These are phyloP conservation scores for Aspergillus sp. DNA, from an alignment of 2,329 filamentous ascomycete genomes.

Conservation along the genomic window DNA sequence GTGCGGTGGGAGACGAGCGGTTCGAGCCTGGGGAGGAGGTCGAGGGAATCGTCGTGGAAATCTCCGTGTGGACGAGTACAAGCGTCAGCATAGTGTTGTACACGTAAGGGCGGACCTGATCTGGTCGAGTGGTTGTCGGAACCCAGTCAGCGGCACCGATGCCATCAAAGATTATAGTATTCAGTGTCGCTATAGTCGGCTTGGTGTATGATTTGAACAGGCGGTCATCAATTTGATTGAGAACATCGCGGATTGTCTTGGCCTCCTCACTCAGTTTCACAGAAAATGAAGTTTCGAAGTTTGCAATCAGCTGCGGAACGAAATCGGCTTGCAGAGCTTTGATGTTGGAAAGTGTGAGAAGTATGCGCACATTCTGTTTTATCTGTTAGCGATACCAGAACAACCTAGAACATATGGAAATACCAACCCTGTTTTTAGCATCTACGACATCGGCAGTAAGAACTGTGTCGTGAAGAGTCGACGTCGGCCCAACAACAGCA, in stretches of 20 bases:
- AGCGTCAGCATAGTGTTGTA: constrained; percentile 81
- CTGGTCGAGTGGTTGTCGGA: constrained; percentile 56
- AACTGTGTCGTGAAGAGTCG: constrained; percentile 30
- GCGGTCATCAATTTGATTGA: constrained; percentile 82
- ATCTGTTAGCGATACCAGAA: constrained; percentile 8
- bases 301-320: constrained; percentile 80
- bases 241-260: constrained; percentile 84
- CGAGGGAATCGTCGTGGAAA: constrained; percentile 66
- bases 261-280: constrained; percentile 92
- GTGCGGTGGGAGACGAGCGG: constrained; percentile 64
- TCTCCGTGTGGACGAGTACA: constrained; percentile 87
- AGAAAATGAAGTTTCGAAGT: constrained; percentile 91
- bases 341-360: constrained; percentile 89
- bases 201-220: constrained; percentile 91
- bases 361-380: constrained; percentile 77
- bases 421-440: constrained; percentile 48
- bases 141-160: constrained; percentile 69
- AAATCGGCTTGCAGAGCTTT: constrained; percentile 75
- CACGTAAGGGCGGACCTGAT: constrained; percentile 79
- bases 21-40: constrained; percentile 71
- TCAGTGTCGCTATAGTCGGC: constrained; percentile 65
- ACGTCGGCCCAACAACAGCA: constrained; percentile 36
- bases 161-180: constrained; percentile 66
- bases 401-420: neutral
- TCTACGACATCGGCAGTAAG: constrained; percentile 49